Evolutionary conservation across 2,329 filamentous ascomycete genomes (phyloP).

Genomic region (Curvularia sp.): DNA sequence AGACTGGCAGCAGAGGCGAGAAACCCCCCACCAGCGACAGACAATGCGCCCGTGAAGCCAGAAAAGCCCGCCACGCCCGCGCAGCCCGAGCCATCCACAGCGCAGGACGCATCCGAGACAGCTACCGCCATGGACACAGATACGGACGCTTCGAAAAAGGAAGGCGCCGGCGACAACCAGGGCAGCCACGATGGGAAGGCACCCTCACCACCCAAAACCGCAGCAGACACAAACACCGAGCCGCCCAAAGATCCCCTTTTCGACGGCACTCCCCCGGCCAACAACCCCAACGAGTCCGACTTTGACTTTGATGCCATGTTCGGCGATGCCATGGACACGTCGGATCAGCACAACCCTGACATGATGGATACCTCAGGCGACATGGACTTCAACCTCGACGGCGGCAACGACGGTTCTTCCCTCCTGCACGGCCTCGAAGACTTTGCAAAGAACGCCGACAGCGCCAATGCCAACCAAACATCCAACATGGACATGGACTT

Average conservation of each 20-base stretch:
- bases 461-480: constrained; percentile 23
- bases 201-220: constrained; percentile 10
- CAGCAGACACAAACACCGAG: constrained; percentile 26
- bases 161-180: constrained; percentile 9
- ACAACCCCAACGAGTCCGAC: constrained; percentile 43
- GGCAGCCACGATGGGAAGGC: constrained; percentile 14
- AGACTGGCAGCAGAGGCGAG: constrained; percentile 41
- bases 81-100: constrained; percentile 15
- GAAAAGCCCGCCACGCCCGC: constrained; percentile 25
- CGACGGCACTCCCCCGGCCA: constrained; percentile 39
- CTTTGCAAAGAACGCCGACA: constrained; percentile 40
- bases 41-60: constrained; percentile 20
- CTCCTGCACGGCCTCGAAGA: constrained; percentile 48
- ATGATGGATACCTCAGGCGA: constrained; percentile 39
- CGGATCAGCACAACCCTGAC: constrained; percentile 28
- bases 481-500: constrained; percentile 41
- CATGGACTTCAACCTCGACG: constrained; percentile 45
- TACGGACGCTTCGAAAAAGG: constrained; percentile 17
- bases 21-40: constrained; percentile 14
- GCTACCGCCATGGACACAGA: constrained; percentile 20
- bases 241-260: constrained; percentile 39
- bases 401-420: constrained; percentile 36
- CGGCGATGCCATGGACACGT: constrained; percentile 39
- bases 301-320: constrained; percentile 52
- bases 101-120: constrained; percentile 15